These are phyloP conservation scores for Macrotyloma uniflorum DNA, from an alignment of 306 rosid species.

Conservation along the genomic window DNA sequence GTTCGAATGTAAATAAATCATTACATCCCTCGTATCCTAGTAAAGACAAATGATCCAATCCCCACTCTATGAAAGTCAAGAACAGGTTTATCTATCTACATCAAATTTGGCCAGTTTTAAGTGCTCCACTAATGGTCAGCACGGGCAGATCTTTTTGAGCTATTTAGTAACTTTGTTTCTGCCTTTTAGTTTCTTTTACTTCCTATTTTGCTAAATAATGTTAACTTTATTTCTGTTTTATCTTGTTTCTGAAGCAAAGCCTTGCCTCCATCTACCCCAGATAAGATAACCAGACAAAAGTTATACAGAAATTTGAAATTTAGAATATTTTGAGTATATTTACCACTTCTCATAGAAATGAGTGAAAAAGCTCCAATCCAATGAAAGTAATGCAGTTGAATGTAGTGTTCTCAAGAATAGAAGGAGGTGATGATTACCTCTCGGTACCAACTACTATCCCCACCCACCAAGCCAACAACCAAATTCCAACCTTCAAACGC, in stretches of 20 bases:
- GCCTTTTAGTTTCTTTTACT: not conserved
- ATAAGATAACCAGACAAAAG: conserved; percentile 25
- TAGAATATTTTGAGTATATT: not conserved
- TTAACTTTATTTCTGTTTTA: not conserved
- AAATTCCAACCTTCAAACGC: conserved; percentile 60
- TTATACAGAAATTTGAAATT: conserved; percentile 15
- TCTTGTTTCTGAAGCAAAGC: conserved; percentile 30
- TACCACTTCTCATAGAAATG: not conserved
- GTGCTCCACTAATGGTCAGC: not conserved
- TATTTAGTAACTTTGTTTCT: not conserved
- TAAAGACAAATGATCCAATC: not conserved
- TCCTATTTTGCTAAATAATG: not conserved
- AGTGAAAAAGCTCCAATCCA: not conserved
- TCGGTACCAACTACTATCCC: conserved; percentile 51
- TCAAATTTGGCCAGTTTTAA: not conserved
- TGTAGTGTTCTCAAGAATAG: conserved; percentile 43
- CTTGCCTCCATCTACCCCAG: not conserved
- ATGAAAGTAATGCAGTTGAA: conserved; percentile 30
- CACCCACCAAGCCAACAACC: conserved; percentile 57
- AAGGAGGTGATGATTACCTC: conserved; percentile 47
- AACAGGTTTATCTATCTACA: not conserved
- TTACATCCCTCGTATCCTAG: not conserved
- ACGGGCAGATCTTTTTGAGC: not conserved
- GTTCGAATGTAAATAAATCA: conserved; percentile 11
- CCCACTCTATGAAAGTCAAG: conserved; percentile 4